Conservation (phyloP, 2,329 filamentous ascomycete species). For the Trichoderma lentiforme region DNA sequence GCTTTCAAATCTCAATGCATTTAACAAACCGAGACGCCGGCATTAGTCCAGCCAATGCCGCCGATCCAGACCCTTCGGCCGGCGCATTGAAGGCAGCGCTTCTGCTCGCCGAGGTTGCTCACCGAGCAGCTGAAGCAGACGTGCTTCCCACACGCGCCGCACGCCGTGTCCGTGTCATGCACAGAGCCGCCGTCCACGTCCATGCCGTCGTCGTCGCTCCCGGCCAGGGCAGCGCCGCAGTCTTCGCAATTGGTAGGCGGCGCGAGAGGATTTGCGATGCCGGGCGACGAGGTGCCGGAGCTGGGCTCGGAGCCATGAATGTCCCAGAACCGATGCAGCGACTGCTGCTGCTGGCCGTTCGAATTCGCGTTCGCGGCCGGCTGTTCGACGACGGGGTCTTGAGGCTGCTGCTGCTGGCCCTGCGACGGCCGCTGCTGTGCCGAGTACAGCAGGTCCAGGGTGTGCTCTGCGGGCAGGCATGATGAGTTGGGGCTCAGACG, state of each 20-base stretch:
- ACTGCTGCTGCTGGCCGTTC: constrained; percentile 35
- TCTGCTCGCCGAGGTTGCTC: constrained; percentile 53
- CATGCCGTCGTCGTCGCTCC: constrained; percentile 34
- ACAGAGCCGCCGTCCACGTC: constrained; percentile 35
- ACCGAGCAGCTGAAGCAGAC: constrained; percentile 60
- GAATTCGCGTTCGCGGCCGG: neutral
- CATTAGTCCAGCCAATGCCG: constrained; percentile 22
- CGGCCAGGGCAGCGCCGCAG: constrained; percentile 40
- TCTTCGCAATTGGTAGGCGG: constrained; percentile 49
- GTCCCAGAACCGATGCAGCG: constrained; percentile 61
- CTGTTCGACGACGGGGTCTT: neutral
- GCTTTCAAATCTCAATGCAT: neutral
- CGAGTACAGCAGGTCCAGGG: constrained; percentile 55
- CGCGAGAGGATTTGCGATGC: constrained; percentile 16
- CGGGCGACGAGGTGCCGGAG: constrained; percentile 26
- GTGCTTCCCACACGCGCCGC: constrained; percentile 50
- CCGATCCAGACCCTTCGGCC: constrained; percentile 31
- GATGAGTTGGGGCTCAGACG: constrained; percentile 21
- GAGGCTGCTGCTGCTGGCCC: constrained; percentile 6
- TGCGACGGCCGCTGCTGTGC: constrained; percentile 43
- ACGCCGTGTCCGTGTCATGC: constrained; percentile 33
- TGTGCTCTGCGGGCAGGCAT: constrained; percentile 44
- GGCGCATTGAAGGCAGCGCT: constrained; percentile 52
- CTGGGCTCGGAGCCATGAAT: constrained; percentile 39
- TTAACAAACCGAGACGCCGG: constrained; percentile 26